Base-by-base conservation (phyloP, 805 yeast genomes). In the Candida suzukii region DNA sequence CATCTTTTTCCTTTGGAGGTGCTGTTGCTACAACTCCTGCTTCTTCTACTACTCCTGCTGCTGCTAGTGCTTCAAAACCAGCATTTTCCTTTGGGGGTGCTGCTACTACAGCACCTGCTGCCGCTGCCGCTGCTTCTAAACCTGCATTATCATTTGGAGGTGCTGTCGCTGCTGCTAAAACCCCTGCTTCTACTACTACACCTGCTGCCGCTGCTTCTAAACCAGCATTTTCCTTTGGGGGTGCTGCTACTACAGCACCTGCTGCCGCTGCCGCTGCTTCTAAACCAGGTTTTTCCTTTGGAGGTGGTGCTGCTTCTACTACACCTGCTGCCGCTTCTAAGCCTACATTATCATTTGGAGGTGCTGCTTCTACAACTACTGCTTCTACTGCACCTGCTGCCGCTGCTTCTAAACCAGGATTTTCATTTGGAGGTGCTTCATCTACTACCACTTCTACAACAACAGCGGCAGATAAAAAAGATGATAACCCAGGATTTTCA, bases 131-230 rank as follows among this genome's bases (percentile, higher is more conserved):
- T 19, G 37, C 40, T 18, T 14, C 41, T 18, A 48, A 38, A 28
- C 44, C 53, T 17, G 46, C 45, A 4, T 42, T 49, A 21, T 46
- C 46, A 14, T 45, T 46, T 39, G n/a, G n/a, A n/a, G 50, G 50
- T 35, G 35, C 46, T 13, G 41, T 35, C 13, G 28, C 39, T n/a
- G 45, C 34, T 12, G 39, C 29, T 22, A 35, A 35, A 10, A 46
- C 41, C 20, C 42, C 48, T n/a, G 41, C 45, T 11, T 33, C 40
- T 10, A 6, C 34, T 29, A 29, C 35, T 10, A 13, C 24, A 20
- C 6, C 28, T 21, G 22, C 34, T 10, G 28, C 32, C 21, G 40
- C 32, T 24, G 32, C n/a, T n/a, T n/a, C n/a, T n/a, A n/a, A n/a
- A n/a, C n/a, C n/a, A n/a, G n/a, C n/a, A n/a, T n/a, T n/a, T 29